Base-by-base conservation (phyloP, 768 basidiomycete species). In the Phaeolepiota aurea region DNA sequence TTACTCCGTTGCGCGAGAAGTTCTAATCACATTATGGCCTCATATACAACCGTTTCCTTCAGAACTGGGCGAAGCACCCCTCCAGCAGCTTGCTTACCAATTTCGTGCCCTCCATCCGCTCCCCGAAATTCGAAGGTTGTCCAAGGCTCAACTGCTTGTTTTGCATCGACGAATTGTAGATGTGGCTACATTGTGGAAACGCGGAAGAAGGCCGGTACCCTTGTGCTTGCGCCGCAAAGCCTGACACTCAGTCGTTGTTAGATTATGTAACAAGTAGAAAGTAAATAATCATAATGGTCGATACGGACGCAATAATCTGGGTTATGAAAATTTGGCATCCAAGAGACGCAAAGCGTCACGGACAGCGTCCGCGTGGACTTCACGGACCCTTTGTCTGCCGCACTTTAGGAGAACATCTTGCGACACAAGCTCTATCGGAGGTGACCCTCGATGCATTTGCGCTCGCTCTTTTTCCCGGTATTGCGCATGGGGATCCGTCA, bases 321-420 rank as follows among this genome's bases (percentile, higher is more conserved):
- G 22, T 44, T 63, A 64, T 43, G 68, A 61, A 57, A 74, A 75
- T 49, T 74, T 81, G 32, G 74, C 62, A 53, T 91, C 87, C 25
- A 91, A 67, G 18, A 90, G 56, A 44, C 80, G 77, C 16, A 90
- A 59, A 4, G 87, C 87, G 47, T 87, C 82, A 38, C 67, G 74
- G 20, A 91, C 82, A 13, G 77, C 83, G 42, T 83, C 82, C 13
- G 77, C 65, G 45, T 76, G 75, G 11, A 90, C 88, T 54, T 83
- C 77, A 16, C 76, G 74, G 34, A 85, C 64, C 43, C 73, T 55
- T 43, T 69, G 68, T 38, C 69, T 73, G n/a, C 80, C 79, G 54
- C 82, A 84, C 45, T 71, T 69, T 28, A 79, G 57, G 30, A 79
- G 58, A 4, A 81, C 64, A 32, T 82, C 79, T 45, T 82, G 72